phyloP scores from a whole-genome alignment of 2,329 filamentous ascomycete genomes.

The Pseudocercospora ulei region DNA sequence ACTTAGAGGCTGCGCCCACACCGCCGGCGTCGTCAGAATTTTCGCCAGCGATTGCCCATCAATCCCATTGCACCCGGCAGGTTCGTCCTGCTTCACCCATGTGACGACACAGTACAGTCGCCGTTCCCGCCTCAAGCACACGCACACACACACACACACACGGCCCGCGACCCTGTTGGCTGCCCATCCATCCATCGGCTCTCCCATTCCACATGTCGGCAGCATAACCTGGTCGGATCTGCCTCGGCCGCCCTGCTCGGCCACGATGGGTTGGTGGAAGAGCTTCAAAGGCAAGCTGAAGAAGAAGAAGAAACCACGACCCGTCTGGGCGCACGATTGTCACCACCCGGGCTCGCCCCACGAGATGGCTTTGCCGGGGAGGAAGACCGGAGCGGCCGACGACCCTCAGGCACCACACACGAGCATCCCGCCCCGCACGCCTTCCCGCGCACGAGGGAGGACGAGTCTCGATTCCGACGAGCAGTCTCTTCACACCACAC shows the following conservation, averaged over 20 bases:
- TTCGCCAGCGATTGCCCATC: slow-evolving; percentile 5
- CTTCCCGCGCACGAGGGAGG: background rate
- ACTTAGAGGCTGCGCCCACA: slow-evolving; percentile 1
- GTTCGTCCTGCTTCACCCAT: slow-evolving; percentile 6
- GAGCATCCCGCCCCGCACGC: background rate
- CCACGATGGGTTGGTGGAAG: slow-evolving; percentile 14
- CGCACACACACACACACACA: background rate
- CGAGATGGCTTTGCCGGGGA: background rate
- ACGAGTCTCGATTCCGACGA: slow-evolving; percentile 4
- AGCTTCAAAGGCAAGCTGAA: slow-evolving; percentile 10
- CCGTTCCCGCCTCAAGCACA: slow-evolving; percentile 4
- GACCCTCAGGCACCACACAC: slow-evolving; percentile 1
- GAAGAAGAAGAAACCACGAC: slow-evolving; percentile 13
- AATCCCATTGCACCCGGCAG: slow-evolving; percentile 1
- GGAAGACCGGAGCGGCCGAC: background rate
- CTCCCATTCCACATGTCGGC: too few relatives aligned
- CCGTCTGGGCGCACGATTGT: slow-evolving; percentile 11
- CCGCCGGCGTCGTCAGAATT: slow-evolving; percentile 4
- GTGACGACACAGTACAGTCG: slow-evolving; percentile 1
- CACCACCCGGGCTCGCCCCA: slow-evolving; percentile 5
- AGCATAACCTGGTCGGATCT: too few relatives aligned
- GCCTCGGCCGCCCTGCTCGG: slow-evolving; percentile 5
- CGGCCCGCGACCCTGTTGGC: background rate
- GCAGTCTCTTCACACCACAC: slow-evolving; percentile 11
- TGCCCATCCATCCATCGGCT: slow-evolving; percentile 1